Evolutionary conservation across 2,329 filamentous ascomycete genomes (phyloP), one percentile per base, ranked within the genome.

Genomic region (Ophiostoma tasmaniense): DNA sequence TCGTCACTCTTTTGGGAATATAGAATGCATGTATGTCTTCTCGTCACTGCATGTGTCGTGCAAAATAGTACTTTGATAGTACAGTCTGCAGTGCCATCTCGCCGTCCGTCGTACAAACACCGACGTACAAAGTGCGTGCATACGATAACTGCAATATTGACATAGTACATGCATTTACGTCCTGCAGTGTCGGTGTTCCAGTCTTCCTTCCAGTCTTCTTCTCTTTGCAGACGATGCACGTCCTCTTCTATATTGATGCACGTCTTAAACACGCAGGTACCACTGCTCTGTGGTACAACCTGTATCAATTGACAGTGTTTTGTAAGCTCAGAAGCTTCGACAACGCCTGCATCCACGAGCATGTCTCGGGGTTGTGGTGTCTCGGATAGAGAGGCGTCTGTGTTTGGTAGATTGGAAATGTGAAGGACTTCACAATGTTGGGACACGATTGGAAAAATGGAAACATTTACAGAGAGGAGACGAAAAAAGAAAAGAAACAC

Each of bases 121-220:
- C 8, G 55, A 30, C 5, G 61, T 20, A 64, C 61, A 64, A 64
- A 64, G 61, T 64, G 61, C 61, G 33, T 64, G 61, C 61, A 64
- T 64, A 37, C n/a, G n/a, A 37, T 22, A 35, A 30, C 22, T 22
- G 50, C 50, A 25, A 55, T 13, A 30, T 30, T 17, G 11, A 17
- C 14, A 28, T 10, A 1, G 22, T 25, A 17, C 22, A 59, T 28
- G 13, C 52, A 28, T 17, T 22, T 55, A 28, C 52, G 10, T 8
- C 28, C 28, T 62, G 30, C 59, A n/a, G 28, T 33, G 17, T 30
- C 25, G 37, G 33, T 33, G 33, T 33, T 61, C 55, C 22, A 14
- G 14, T 20, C 55, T 33, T 62, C 33, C 8, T 33, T 61, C 55
- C 22, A 14, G 14, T 20, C 55, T 33, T 62, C 33, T 33, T 33